Evolutionary conservation across 106 monocot species (phyloP).

Genomic region (Allium cepa): DNA sequence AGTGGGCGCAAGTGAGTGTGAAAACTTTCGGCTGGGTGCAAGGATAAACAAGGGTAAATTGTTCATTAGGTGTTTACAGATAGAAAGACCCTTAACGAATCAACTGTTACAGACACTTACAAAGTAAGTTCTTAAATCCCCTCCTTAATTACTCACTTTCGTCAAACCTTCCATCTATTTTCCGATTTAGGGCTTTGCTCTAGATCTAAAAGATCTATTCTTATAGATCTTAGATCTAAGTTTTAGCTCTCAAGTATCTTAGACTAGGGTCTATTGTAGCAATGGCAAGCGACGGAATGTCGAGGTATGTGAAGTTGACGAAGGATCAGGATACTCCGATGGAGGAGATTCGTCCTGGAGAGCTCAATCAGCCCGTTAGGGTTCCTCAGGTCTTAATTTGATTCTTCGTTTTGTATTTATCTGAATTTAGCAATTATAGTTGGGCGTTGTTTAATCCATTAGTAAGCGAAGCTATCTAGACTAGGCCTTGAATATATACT

Average conservation of each 20-base stretch:
- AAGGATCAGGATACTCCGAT: slow-evolving; percentile 73
- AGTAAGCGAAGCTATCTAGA: background rate
- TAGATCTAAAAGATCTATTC: background rate
- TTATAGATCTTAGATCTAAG: background rate
- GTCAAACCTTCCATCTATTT: background rate
- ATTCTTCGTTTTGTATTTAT: background rate
- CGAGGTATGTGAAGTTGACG: slow-evolving; percentile 85
- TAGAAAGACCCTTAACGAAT: too few relatives aligned
- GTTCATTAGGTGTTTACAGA: too few relatives aligned
- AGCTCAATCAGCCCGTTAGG: slow-evolving; percentile 87
- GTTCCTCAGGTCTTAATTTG: slow-evolving; percentile 62
- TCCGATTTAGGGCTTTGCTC: background rate
- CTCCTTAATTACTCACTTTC: background rate
- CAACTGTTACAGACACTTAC: too few relatives aligned
- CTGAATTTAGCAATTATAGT: background rate
- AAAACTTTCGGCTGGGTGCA: too few relatives aligned
- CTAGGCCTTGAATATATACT: too few relatives aligned
- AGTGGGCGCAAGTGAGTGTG: too few relatives aligned
- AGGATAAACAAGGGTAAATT: too few relatives aligned
- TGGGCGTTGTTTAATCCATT: background rate
- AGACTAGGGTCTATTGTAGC: background rate
- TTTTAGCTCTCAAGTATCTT: background rate
- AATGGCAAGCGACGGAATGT: slow-evolving; percentile 52
- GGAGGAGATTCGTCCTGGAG: slow-evolving; percentile 88
- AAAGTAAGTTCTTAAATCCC: too few relatives aligned